These are phyloP conservation scores for Lunasporangiospora selenospora DNA, from an alignment of 192 early-diverging fungal genomes.

Conservation along the genomic window DNA sequence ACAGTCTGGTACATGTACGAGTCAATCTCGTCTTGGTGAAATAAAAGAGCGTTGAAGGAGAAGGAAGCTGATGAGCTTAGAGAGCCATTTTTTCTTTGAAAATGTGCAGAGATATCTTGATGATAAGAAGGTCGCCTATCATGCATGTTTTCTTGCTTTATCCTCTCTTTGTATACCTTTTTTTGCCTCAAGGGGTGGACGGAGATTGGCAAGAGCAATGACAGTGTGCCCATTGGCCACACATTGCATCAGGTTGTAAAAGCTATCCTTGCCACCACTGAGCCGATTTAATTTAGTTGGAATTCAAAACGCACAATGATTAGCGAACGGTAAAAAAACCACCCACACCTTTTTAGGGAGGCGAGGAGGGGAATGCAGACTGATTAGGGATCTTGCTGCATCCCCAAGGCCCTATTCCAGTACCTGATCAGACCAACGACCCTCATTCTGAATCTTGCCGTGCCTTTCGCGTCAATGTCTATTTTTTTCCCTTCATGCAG, in stretches of 20 bases:
- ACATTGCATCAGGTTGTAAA: conserved; percentile 96
- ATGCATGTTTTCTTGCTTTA: too few relatives aligned
- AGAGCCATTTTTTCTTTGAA: background rate
- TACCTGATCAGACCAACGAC: conserved; percentile 43
- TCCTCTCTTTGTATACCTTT: conserved; percentile 59
- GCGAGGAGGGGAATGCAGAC: too few relatives aligned
- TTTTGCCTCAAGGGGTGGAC: conserved; percentile 65
- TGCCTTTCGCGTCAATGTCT: too few relatives aligned
- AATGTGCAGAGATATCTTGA: background rate
- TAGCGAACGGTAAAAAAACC: too few relatives aligned
- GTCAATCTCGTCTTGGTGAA: conserved; percentile 83
- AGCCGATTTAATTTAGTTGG: too few relatives aligned
- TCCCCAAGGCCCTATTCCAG: too few relatives aligned
- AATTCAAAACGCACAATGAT: too few relatives aligned
- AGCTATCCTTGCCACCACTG: conserved; percentile 98
- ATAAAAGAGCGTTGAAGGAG: background rate
- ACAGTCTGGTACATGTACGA: conserved; percentile 98
- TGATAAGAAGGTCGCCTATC: background rate
- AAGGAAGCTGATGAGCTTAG: background rate
- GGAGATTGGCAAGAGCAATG: conserved; percentile 91
- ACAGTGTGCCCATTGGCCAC: conserved; percentile 92
- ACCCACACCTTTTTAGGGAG: too few relatives aligned
- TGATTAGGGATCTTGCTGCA: too few relatives aligned
- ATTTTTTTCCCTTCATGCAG: too few relatives aligned
- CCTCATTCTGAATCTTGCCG: too few relatives aligned